Conservation (phyloP, 192 early-diverging fungal genomes). For the Backusella tarrabulga region DNA sequence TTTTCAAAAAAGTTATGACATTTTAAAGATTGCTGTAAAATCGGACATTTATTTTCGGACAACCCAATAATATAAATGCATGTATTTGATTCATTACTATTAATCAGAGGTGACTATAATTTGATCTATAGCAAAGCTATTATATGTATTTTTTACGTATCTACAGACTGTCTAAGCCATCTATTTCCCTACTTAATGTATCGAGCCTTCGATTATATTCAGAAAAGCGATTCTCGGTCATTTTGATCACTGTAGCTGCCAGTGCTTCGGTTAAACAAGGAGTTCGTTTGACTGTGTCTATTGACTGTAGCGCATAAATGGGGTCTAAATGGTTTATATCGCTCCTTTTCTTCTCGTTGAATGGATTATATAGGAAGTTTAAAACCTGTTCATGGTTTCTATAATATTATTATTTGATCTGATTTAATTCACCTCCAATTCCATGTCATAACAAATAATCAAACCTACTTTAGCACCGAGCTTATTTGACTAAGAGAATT, state of each 20-base stretch:
- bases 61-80: background rate
- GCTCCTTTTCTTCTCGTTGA: background rate
- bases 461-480: background rate
- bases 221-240: background rate
- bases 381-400: background rate
- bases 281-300: background rate
- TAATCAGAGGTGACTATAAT: background rate
- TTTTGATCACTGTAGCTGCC: background rate
- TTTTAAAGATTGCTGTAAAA: too few species aligned
- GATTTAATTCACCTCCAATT: background rate
- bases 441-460: background rate
- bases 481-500: background rate
- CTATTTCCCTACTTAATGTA: background rate
- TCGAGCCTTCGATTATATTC: background rate
- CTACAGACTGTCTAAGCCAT: background rate
- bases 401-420: background rate
- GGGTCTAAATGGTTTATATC: background rate
- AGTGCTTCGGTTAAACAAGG: background rate
- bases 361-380: background rate
- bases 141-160: background rate
- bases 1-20: too few species aligned
- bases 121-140: background rate
- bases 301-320: background rate
- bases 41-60: too few species aligned
- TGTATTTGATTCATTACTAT: background rate